phyloP scores from a whole-genome alignment of 179 eudicot genomes.

The Vitellaria paradoxa region DNA sequence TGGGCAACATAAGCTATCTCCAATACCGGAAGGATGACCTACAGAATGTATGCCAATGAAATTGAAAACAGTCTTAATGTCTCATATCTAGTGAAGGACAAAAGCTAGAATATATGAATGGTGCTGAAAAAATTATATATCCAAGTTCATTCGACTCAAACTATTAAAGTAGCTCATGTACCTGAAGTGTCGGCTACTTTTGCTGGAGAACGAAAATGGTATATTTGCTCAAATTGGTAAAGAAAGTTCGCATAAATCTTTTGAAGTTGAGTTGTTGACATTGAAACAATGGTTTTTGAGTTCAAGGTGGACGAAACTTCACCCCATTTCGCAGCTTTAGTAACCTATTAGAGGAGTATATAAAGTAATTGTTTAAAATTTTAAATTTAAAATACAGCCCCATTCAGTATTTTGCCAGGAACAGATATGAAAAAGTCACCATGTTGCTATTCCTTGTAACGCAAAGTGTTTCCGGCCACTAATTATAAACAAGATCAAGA shows the following conservation, averaged over 20 bases:
- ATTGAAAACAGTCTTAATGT: constrained; percentile 6
- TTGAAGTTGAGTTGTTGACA: constrained; percentile 31
- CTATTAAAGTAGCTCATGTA: constrained; percentile 15
- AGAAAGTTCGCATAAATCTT: constrained; percentile 34
- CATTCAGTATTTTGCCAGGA: neutral
- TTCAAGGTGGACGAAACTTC: constrained; percentile 31
- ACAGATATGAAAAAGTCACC: neutral
- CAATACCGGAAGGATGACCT: constrained; percentile 18
- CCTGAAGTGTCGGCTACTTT: constrained; percentile 13
- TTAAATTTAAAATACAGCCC: neutral
- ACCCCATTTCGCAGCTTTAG: constrained; percentile 35
- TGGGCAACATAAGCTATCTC: constrained; percentile 14
- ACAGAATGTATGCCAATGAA: neutral
- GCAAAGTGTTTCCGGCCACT: neutral
- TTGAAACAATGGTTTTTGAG: constrained; percentile 11
- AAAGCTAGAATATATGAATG: neutral
- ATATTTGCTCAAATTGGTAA: constrained; percentile 38
- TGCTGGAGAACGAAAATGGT: constrained; percentile 24
- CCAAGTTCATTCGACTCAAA: neutral
- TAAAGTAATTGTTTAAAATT: neutral
- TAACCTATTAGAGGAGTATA: constrained; percentile 28
- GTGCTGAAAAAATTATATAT: neutral
- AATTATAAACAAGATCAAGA: neutral
- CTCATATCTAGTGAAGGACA: neutral
- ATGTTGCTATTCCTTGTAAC: neutral